Conservation (phyloP, 2,329 filamentous ascomycete species). For the Passalora sequoiae region DNA sequence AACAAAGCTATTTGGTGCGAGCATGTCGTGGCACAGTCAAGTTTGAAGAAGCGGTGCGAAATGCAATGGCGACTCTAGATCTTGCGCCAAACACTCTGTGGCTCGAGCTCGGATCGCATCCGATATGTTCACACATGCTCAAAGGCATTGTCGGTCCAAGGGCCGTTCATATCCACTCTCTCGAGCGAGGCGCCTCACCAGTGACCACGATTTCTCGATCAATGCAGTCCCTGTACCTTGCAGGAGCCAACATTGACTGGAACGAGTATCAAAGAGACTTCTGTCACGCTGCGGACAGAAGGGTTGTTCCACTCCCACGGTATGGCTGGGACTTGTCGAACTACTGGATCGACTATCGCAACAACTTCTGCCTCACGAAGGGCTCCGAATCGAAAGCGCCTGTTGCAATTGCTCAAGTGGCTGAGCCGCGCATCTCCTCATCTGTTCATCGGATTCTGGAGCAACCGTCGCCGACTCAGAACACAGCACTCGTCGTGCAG, state of each 20-base stretch:
- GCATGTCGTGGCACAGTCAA: neutral
- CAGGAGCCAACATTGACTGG: slow-evolving; percentile 55
- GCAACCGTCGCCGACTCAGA: slow-evolving; percentile 30
- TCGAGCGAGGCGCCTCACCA: no score
- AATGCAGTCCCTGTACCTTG: no score
- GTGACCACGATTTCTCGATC: no score
- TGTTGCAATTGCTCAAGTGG: neutral
- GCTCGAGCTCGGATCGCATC: neutral
- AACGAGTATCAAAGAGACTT: slow-evolving; percentile 54
- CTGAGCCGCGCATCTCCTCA: slow-evolving; percentile 15
- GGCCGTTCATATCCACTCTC: no score
- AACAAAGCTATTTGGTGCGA: neutral
- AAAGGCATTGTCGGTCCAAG: neutral
- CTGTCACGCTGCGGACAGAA: slow-evolving; percentile 36
- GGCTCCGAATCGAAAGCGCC: neutral
- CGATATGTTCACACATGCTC: neutral
- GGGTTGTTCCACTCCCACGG: slow-evolving; percentile 47
- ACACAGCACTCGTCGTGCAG: slow-evolving; percentile 32
- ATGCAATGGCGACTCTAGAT: no score
- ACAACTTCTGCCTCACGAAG: slow-evolving; percentile 9
- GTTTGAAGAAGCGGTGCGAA: neutral
- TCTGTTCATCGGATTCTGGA: slow-evolving; percentile 38
- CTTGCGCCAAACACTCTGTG: neutral
- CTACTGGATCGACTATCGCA: slow-evolving; percentile 35
- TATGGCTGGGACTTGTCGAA: slow-evolving; percentile 32